These are phyloP conservation scores for Amborella trichopoda DNA, from an alignment of 164 flowering plant genomes.

Conservation along the genomic window DNA sequence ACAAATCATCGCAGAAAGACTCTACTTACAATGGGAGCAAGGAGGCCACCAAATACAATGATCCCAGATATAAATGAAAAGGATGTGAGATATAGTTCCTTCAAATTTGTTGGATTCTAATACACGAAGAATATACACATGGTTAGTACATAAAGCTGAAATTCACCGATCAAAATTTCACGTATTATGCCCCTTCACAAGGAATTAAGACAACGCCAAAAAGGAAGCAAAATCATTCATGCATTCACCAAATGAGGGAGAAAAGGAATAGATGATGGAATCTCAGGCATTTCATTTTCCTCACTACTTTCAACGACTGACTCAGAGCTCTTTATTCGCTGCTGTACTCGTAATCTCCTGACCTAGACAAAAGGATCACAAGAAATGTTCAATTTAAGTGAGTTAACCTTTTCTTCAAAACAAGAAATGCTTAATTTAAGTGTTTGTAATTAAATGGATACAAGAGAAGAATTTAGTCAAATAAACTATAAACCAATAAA, in stretches of 20 bases:
- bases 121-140: constrained; percentile 3
- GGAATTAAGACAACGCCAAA: neutral
- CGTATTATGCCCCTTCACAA: too few relatives aligned
- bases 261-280: constrained; percentile 85
- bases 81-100: constrained; percentile 64
- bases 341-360: constrained; percentile 69
- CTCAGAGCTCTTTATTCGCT: constrained; percentile 38
- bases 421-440: too few relatives aligned
- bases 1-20: too few relatives aligned
- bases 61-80: constrained; percentile 62
- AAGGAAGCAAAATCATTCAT: neutral
- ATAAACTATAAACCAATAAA: too few relatives aligned
- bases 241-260: constrained; percentile 59
- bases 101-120: constrained; percentile 66
- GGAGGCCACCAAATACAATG: constrained; percentile 75
- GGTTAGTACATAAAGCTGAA: neutral
- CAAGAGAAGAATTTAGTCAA: too few relatives aligned
- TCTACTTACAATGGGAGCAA: constrained; percentile 76
- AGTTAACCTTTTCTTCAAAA: too few relatives aligned
- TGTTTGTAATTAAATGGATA: too few relatives aligned
- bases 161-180: too few relatives aligned
- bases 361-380: constrained; percentile 26
- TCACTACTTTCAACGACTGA: constrained; percentile 24
- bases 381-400: neutral
- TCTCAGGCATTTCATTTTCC: constrained; percentile 79